A percentile compares a stretch with the other conserved stretches of the same genome.
Evolutionary conservation across 1,284 basidiomycete species (phyloP).

Genomic region (Tylopilus orsonianus): DNA sequence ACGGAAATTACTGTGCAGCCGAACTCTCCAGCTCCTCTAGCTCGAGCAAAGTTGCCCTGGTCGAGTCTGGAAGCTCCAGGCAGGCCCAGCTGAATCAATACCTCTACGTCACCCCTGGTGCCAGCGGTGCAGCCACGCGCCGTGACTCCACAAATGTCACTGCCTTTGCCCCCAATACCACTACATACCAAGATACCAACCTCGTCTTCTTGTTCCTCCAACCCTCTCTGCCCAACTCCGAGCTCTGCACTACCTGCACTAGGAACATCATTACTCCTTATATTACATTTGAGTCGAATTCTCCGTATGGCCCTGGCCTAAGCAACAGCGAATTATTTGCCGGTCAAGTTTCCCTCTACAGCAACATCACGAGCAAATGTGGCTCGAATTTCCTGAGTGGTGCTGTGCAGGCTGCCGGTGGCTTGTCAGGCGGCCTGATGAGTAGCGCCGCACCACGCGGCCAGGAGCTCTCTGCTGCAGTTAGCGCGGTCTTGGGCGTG

Average conservation of each 20-base stretch:
- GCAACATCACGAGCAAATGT: conserved; percentile 56
- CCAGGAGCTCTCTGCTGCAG: conserved; percentile 26
- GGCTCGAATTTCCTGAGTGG: conserved; percentile 62
- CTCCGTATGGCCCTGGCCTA: conserved; percentile 76
- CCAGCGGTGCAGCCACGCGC: conserved; percentile 30
- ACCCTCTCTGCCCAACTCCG: conserved; percentile 44
- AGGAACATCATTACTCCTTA: conserved; percentile 72
- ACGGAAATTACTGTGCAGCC: conserved; percentile 65
- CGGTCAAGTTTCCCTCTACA: conserved; percentile 68
- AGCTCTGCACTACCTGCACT: conserved; percentile 82
- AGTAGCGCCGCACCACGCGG: conserved; percentile 29
- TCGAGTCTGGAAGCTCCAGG: conserved; percentile 10
- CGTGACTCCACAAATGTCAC: conserved; percentile 30
- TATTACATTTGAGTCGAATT: conserved; percentile 69
- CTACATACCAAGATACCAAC: conserved; percentile 63
- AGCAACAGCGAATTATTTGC: conserved; percentile 60
- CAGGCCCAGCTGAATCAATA: conserved; percentile 19
- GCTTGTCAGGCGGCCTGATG: conserved; percentile 43
- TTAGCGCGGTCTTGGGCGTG: conserved; percentile 28
- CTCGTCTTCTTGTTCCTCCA: conserved; percentile 80
- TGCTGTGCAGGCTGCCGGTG: conserved; percentile 67
- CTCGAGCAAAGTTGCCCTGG: conserved; percentile 22
- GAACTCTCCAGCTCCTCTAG: conserved; percentile 31
- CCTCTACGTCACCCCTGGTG: conserved; percentile 18
- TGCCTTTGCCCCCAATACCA: conserved; percentile 60